Conservation (phyloP, 1,139 yeast species). For the Scheffersomyces cryptocercus region DNA sequence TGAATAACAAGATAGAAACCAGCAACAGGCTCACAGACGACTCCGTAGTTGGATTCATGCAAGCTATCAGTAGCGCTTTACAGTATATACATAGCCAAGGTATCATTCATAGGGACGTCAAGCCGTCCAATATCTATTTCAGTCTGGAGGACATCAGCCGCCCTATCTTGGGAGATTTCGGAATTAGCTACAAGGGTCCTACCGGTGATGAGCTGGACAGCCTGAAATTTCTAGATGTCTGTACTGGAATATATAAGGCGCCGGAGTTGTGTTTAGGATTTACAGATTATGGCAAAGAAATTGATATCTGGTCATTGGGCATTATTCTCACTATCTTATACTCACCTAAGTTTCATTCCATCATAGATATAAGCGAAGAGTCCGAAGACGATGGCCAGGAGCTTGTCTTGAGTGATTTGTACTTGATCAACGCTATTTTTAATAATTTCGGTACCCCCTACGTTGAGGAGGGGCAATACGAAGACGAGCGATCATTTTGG, state of each 20-base stretch:
- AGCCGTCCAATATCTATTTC: slow-evolving; percentile 76
- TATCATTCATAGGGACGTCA: slow-evolving; percentile 86
- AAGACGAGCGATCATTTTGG: slow-evolving; percentile 34
- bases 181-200: slow-evolving; percentile 55
- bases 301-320: slow-evolving; percentile 86
- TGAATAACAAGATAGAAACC: slow-evolving; percentile 8
- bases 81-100: slow-evolving; percentile 52
- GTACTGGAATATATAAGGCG: slow-evolving; percentile 77
- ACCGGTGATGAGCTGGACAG: slow-evolving; percentile 47
- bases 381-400: slow-evolving; percentile 31
- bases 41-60: neutral
- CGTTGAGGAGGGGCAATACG: neutral
- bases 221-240: slow-evolving; percentile 65
- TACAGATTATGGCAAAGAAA: slow-evolving; percentile 55
- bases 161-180: slow-evolving; percentile 72
- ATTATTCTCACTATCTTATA: slow-evolving; percentile 64
- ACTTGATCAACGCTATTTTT: slow-evolving; percentile 63
- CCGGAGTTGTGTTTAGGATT: slow-evolving; percentile 81
- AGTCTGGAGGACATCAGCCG: slow-evolving; percentile 27
- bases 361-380: slow-evolving; percentile 23
- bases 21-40: neutral
- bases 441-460: slow-evolving; percentile 68
- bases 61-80: slow-evolving; percentile 40
- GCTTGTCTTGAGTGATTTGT: slow-evolving; percentile 57
- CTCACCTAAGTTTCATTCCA: slow-evolving; percentile 45